phyloP scores from a whole-genome alignment of 2,329 filamentous ascomycete species.

The Penicillium freii region DNA sequence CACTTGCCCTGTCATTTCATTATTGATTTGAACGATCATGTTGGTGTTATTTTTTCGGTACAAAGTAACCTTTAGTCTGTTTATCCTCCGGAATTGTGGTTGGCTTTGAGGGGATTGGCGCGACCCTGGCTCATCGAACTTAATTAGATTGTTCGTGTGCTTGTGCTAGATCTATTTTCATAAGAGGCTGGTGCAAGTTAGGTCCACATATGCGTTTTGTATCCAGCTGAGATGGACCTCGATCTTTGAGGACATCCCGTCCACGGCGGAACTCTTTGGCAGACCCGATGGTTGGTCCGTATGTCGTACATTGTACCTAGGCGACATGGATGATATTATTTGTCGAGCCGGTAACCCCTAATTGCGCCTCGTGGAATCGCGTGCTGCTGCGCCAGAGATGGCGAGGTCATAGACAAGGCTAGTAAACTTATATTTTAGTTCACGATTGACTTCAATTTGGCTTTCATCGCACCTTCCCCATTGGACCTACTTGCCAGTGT shows the following conservation, averaged over 20 bases:
- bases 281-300: background rate
- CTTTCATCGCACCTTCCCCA: background rate
- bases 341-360: background rate
- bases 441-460: background rate
- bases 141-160: conserved; percentile 11
- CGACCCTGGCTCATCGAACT: conserved; percentile 8
- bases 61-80: background rate
- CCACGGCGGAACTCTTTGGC: background rate
- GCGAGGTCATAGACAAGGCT: conserved; percentile 1
- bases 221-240: conserved; percentile 3
- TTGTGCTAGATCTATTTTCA: background rate
- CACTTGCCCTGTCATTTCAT: background rate
- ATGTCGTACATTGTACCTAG: background rate
- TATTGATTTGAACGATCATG: background rate
- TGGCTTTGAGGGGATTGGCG: background rate
- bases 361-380: conserved; percentile 7
- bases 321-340: conserved; percentile 1
- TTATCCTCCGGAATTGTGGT: background rate
- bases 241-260: background rate
- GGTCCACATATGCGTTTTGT: background rate
- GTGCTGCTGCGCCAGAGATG: conserved; percentile 4
- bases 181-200: background rate
- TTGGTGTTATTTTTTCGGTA: background rate
- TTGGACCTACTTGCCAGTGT: background rate
- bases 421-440: conserved; percentile 3